Evolutionary conservation across 495 filamentous ascomycete species (phyloP).

Genomic region (Neurospora sp.): DNA sequence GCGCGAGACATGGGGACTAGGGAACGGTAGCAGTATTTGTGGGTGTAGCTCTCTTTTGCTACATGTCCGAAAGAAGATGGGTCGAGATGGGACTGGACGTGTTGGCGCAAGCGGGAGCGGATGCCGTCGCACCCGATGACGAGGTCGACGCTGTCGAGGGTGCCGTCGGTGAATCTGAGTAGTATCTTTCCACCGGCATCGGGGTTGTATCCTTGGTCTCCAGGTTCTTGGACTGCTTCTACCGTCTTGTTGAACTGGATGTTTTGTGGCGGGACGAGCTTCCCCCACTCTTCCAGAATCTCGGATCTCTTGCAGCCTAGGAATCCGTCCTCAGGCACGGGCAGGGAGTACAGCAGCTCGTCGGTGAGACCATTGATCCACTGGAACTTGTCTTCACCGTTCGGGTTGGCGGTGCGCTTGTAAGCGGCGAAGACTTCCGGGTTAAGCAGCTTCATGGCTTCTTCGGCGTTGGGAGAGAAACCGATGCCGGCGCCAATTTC

Average conservation of each 20-base stretch:
- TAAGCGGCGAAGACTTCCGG: constrained; percentile 23
- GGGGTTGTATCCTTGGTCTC: not conserved
- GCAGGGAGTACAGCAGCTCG: constrained; percentile 22
- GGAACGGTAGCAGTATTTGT: constrained; percentile 35
- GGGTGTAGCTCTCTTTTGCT: constrained; percentile 23
- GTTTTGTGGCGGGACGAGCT: constrained; percentile 11
- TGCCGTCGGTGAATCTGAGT: constrained; percentile 27
- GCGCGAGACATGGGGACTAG: constrained; percentile 31
- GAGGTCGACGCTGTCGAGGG: constrained; percentile 22
- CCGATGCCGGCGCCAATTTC: constrained; percentile 53
- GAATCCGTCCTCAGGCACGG: constrained; percentile 32
- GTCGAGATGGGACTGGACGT: constrained; percentile 18
- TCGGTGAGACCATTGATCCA: constrained; percentile 31
- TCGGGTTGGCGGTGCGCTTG: constrained; percentile 29
- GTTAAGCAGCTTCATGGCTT: constrained; percentile 42
- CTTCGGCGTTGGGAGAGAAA: constrained; percentile 48
- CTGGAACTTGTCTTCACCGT: constrained; percentile 32
- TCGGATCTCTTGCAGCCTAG: constrained; percentile 31
- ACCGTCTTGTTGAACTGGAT: constrained; percentile 29
- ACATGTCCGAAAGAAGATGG: not conserved
- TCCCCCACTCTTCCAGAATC: constrained; percentile 33
- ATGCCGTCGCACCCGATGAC: constrained; percentile 40
- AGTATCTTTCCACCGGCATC: constrained; percentile 9
- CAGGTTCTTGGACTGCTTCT: not conserved
- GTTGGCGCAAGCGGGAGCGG: constrained; percentile 27